Percentiles rank a stretch among this genome's conserved stretches.
These are phyloP conservation scores for Croton laevigatus DNA, from an alignment of 441 rosid genomes.

Conservation along the genomic window DNA sequence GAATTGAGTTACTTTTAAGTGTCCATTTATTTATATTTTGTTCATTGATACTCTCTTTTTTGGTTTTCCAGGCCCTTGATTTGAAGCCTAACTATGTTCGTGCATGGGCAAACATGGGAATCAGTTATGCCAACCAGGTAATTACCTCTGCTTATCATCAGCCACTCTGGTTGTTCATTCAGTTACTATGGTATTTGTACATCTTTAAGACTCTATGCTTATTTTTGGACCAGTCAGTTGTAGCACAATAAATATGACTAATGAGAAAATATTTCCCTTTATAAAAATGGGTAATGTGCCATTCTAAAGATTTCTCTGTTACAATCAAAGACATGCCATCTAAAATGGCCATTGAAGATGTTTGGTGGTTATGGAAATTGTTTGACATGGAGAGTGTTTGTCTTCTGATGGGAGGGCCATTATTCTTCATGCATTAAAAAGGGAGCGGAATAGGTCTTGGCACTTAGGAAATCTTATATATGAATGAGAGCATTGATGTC, in stretches of 20 bases:
- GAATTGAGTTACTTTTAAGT: not conserved
- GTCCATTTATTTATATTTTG: not conserved
- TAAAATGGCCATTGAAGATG: not conserved
- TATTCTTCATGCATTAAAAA: not conserved
- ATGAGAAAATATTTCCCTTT: not conserved
- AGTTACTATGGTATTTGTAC: not conserved
- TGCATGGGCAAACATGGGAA: constrained; percentile 99
- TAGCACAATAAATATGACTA: not conserved
- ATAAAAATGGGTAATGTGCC: not conserved
- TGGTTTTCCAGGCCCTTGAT: constrained; percentile 75
- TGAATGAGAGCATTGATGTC: not conserved
- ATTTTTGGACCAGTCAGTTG: not conserved
- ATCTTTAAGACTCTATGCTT: not conserved
- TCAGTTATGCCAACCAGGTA: constrained; percentile 99
- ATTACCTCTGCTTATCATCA: constrained; percentile 18
- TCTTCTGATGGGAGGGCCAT: not conserved
- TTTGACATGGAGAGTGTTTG: not conserved
- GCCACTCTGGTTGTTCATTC: not conserved
- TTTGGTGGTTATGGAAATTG: not conserved
- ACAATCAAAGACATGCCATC: not conserved
- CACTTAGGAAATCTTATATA: not conserved
- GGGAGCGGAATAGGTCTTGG: not conserved
- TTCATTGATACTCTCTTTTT: constrained; percentile 11
- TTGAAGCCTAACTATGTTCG: constrained; percentile 99
- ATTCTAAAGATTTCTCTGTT: not conserved